These are phyloP conservation scores for Amanita pallidorosea DNA, from an alignment of 768 basidiomycete species.

Conservation along the genomic window DNA sequence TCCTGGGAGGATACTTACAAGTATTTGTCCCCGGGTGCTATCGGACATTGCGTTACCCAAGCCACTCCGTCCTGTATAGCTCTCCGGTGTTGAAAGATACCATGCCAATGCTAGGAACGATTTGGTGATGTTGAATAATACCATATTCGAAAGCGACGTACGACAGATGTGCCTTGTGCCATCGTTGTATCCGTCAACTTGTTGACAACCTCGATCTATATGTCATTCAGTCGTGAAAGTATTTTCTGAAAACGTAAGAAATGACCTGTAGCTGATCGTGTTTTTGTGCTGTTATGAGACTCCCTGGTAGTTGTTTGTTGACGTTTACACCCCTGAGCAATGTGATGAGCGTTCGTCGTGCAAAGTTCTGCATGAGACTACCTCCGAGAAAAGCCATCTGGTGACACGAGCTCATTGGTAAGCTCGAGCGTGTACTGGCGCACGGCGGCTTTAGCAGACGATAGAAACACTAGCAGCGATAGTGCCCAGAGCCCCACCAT, in stretches of 20 bases:
- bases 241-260: background rate
- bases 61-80: slow-evolving; percentile 31
- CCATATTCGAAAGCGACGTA: slow-evolving; percentile 10
- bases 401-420: background rate
- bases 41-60: slow-evolving; percentile 31
- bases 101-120: slow-evolving; percentile 33
- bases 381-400: background rate
- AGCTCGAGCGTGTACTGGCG: slow-evolving; percentile 1
- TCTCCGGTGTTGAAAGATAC: slow-evolving; percentile 24
- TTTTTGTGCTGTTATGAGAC: slow-evolving; percentile 22
- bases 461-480: background rate
- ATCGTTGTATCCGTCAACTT: slow-evolving; percentile 35
- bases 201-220: slow-evolving; percentile 40
- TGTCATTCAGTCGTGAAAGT: slow-evolving; percentile 18
- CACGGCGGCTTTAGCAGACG: background rate
- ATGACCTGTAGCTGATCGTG: slow-evolving; percentile 4
- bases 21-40: slow-evolving; percentile 27
- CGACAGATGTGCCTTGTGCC: slow-evolving; percentile 39
- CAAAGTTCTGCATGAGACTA: background rate
- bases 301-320: slow-evolving; percentile 13
- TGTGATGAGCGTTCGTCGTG: background rate
- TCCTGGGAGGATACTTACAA: background rate
- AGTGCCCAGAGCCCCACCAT: background rate
- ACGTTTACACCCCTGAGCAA: background rate
- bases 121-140: background rate